A percentile compares a stretch with the other conserved stretches of the same genome.
Evolutionary conservation across 2,329 filamentous ascomycete species (phyloP).

Genomic region (Hypoxylon sp.): DNA sequence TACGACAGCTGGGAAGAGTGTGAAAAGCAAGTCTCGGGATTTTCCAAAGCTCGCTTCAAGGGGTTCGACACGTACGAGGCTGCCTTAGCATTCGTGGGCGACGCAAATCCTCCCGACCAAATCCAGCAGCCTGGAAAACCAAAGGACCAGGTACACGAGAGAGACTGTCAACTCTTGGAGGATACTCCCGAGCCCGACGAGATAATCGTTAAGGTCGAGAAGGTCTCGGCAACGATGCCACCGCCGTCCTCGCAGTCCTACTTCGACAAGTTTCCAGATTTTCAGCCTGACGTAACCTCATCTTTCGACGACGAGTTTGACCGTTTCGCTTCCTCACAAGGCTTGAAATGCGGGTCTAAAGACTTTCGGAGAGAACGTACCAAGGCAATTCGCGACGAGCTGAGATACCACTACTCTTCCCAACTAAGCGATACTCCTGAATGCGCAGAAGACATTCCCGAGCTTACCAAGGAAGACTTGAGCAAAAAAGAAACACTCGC

Average conservation of each 20-base stretch:
- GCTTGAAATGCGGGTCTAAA: slow-evolving; percentile 14
- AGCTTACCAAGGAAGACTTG: neutral
- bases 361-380: slow-evolving; percentile 29
- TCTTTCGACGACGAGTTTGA: slow-evolving; percentile 41
- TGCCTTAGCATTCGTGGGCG: slow-evolving; percentile 14
- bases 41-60: slow-evolving; percentile 16
- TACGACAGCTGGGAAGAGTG: slow-evolving; percentile 34
- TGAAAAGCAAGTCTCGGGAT: slow-evolving; percentile 17
- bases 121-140: neutral
- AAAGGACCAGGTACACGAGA: neutral
- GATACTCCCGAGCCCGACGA: neutral
- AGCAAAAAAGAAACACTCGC: slow-evolving; percentile 13
- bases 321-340: slow-evolving; percentile 42
- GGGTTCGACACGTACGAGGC: slow-evolving; percentile 15
- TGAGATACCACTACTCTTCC: slow-evolving; percentile 31
- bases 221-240: slow-evolving; percentile 8
- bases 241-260: slow-evolving; percentile 39
- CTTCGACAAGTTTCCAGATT: slow-evolving; percentile 38
- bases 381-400: slow-evolving; percentile 29
- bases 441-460: slow-evolving; percentile 4
- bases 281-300: slow-evolving; percentile 32
- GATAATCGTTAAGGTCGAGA: neutral
- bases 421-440: neutral
- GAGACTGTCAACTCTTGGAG: neutral
- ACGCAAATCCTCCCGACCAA: neutral